Evolutionary conservation across 2,329 filamentous ascomycete species (phyloP), one percentile per base, ranked within the genome.

Genomic region (Apiospora malaysiana): DNA sequence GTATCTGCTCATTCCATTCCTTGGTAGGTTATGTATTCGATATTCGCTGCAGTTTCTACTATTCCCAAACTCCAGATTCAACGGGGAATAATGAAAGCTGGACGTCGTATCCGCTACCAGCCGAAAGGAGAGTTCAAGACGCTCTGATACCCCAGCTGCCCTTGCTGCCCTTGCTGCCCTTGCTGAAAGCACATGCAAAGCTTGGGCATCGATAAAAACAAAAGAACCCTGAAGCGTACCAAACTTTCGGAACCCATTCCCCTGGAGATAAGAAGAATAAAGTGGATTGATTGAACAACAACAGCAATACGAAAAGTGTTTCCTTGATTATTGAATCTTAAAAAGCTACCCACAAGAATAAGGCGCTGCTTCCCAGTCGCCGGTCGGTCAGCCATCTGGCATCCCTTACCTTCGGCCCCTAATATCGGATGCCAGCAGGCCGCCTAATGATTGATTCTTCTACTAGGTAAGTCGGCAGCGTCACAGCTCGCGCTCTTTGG

Each of bases 261-360:
- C 51, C 25, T 18, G 51, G 51, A 59, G 51, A 59, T 59, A 59
- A 59, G 51, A 9, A 59, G 51, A 9, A 59, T 27, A 37, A 37
- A 59, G 51, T 59, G 51, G 51, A 59, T 32, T 59, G 16, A 21
- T 32, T 59, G 16, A 21, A 21, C 51, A 37, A 10, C 47, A 45
- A 45, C 16, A 40, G 8, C 27, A 63, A 40, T 63, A 63, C 56
- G 56, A 40, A 32, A n/a, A 40, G n/a, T 40, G n/a, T n/a, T 40
- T 32, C 2, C 18, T 63, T 14, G 56, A n/a, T 63, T 63, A 63
- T 63, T 63, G 56, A 63, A 63, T 40, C 56, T 40, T 63, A 63
- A 63, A 63, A 23, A 4, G 12, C 32, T 40, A 59, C 51, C 51
- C 56, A 40, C 56, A 40, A 63, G 8, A 63, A 63, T 14, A 63